Evolutionary conservation across 352 stramenopile genomes (phyloP).

Genomic region (Pythium rhizo-oryzae): DNA sequence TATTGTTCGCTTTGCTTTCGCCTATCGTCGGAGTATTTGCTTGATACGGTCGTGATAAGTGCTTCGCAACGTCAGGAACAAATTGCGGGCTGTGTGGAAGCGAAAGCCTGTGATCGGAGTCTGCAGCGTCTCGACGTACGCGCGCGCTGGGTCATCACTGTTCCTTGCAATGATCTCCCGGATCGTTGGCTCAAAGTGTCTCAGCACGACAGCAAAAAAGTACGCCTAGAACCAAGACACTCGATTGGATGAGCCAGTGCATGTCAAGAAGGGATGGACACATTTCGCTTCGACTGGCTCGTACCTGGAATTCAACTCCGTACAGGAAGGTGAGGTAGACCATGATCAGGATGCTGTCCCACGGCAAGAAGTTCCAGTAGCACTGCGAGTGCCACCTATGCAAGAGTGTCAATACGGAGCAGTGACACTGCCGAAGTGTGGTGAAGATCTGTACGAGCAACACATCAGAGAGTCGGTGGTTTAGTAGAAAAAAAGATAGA

Average conservation of each 20-base stretch:
- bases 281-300: background rate
- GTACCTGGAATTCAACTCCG: constrained; percentile 61
- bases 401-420: constrained; percentile 49
- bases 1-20: background rate
- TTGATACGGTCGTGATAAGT: constrained; percentile 50
- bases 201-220: constrained; percentile 44
- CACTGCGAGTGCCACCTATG: constrained; percentile 55
- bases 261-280: too few relatives aligned
- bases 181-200: constrained; percentile 51
- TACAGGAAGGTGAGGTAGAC: constrained; percentile 60
- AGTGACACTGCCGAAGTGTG: constrained; percentile 45
- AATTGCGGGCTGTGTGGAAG: constrained; percentile 40
- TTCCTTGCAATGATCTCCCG: constrained; percentile 33
- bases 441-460: constrained; percentile 38
- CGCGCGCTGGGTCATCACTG: constrained; percentile 28
- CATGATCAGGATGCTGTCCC: constrained; percentile 57
- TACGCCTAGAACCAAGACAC: constrained; percentile 43
- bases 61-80: constrained; percentile 53
- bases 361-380: constrained; percentile 78
- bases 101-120: constrained; percentile 50
- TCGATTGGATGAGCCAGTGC: background rate
- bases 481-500: background rate
- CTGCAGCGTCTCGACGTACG: constrained; percentile 42
- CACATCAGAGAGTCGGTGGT: background rate
- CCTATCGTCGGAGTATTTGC: constrained; percentile 18